Base-by-base conservation (phyloP, 1,139 yeast species). In the Arxiozyma bovina region DNA sequence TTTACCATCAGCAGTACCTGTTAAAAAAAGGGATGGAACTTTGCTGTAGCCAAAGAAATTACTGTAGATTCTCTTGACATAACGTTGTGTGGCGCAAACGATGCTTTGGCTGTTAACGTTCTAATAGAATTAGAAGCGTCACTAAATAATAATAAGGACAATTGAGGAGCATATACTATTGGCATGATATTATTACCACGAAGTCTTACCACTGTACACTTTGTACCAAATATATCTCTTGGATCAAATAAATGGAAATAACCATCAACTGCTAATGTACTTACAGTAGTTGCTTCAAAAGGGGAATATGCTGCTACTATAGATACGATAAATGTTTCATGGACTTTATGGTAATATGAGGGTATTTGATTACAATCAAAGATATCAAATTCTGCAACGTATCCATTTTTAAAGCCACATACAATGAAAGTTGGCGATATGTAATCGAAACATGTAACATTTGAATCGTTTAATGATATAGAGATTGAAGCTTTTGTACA, bases 391-490 rank as follows among this genome's bases (percentile, higher is more conserved):
- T 87, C 94, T 0, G 83, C 84, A 8, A 89, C 69, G 42, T 74
- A 74, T 0, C 97, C 97, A 55, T 81, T 79, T 0, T 76, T 70
- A 8, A 83, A 77, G 0, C 96, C 96, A 40, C 82, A 81, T 0
- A 85, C 64, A 1, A 89, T 63, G 9, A 70, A 73, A 2, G 75
- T 72, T 4, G 74, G 63, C 5, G 81, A 77, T 12, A 82, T 59
- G 73, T 83, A 83, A 61, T 82, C 86, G 60, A 76, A 79, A 20
- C 82, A 70, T 0, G 82, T 74, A 8, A 83, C 78, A 17, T 43
- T 43, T n/a, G 69, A 62, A 8, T 67, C 62, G 2, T 64, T 67
- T 1, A 65, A 61, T 3, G 65, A 62, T 3, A 72, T 34, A 8
- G 58, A 53, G 38, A 71, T 51, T 1, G 66, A 61, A 1, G 67